These are phyloP conservation scores for Soucietia sequanensis DNA, from an alignment of 805 yeast genomes.

Conservation along the genomic window DNA sequence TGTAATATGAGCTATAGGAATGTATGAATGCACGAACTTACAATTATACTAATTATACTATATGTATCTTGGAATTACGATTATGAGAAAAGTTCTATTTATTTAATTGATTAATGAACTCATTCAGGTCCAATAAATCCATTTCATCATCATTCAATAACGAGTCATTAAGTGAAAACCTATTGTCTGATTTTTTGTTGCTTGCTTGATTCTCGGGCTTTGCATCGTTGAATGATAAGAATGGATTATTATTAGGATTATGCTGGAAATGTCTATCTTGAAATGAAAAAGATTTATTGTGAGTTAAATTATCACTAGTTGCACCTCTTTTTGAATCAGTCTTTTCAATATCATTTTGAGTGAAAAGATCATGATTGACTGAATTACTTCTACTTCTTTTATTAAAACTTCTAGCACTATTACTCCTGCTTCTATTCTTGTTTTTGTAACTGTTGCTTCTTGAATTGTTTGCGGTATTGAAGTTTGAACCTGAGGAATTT, in stretches of 20 bases:
- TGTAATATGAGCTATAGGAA: too few species aligned
- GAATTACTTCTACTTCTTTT: background rate
- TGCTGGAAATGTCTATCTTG: conserved; percentile 4
- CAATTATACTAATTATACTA: too few species aligned
- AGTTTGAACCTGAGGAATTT: background rate
- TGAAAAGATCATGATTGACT: too few species aligned
- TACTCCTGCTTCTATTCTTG: background rate
- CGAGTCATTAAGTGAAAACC: conserved; percentile 9
- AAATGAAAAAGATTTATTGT: too few species aligned
- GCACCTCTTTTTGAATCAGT: too few species aligned
- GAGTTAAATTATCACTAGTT: too few species aligned
- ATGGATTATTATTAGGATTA: conserved; percentile 6
- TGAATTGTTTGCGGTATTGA: background rate
- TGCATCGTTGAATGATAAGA: conserved; percentile 2
- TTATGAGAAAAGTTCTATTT: background rate
- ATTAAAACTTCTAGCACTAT: background rate
- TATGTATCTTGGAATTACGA: too few species aligned
- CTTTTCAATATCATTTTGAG: background rate
- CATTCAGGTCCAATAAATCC: conserved; percentile 15
- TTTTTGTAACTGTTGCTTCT: conserved; percentile 1
- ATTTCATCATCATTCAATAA: conserved; percentile 23
- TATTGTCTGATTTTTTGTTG: conserved; percentile 3
- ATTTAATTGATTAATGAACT: conserved; percentile 8
- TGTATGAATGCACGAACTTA: too few species aligned
- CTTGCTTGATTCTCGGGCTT: conserved; percentile 3